A percentile compares a stretch with the other conserved stretches of the same genome.
Evolutionary conservation across 257 asterid species (phyloP).

Genomic region (Phtheirospermum japonicum): DNA sequence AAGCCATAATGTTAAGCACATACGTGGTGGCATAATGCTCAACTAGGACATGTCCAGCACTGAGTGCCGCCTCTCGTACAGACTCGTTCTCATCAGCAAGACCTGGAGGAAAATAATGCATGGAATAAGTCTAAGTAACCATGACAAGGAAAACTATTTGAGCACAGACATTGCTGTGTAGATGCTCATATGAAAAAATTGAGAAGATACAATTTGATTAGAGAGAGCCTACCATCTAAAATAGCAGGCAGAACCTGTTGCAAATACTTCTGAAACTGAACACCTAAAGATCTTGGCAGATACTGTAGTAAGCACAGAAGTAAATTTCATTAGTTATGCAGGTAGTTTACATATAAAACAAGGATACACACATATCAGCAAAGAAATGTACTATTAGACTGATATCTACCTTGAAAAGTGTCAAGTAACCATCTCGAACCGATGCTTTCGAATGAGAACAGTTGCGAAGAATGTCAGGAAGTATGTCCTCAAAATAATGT

Average conservation of each 20-base stretch:
- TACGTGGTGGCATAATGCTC: conserved; percentile 98
- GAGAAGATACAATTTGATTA: conserved; percentile 18
- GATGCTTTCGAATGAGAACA: conserved; percentile 94
- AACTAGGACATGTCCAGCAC: conserved; percentile 98
- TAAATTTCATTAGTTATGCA: conserved; percentile 19
- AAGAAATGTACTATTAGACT: conserved; percentile 4
- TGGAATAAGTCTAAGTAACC: conserved; percentile 20
- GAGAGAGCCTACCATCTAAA: conserved; percentile 61
- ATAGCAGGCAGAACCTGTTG: conserved; percentile 96
- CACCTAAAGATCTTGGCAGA: conserved; percentile 91
- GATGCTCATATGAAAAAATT: conserved; percentile 14
- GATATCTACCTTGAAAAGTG: conserved; percentile 75
- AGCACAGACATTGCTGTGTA: conserved; percentile 19
- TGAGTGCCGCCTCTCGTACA: conserved; percentile 97
- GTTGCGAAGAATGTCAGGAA: conserved; percentile 82
- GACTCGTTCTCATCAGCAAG: conserved; percentile 99
- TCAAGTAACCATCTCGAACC: conserved; percentile 89
- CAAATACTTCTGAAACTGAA: conserved; percentile 94
- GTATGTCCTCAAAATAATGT: conserved; percentile 72
- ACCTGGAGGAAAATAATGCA: conserved; percentile 47
- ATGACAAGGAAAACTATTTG: conserved; percentile 20
- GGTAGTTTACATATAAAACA: conserved; percentile 9
- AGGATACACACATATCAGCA: conserved; percentile 2
- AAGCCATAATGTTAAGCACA: conserved; percentile 32
- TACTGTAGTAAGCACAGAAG: conserved; percentile 55